Percentiles rank a stretch among this genome's conserved stretches.
Evolutionary conservation across 768 basidiomycete species (phyloP).

Genomic region (Termitomyces sp.): DNA sequence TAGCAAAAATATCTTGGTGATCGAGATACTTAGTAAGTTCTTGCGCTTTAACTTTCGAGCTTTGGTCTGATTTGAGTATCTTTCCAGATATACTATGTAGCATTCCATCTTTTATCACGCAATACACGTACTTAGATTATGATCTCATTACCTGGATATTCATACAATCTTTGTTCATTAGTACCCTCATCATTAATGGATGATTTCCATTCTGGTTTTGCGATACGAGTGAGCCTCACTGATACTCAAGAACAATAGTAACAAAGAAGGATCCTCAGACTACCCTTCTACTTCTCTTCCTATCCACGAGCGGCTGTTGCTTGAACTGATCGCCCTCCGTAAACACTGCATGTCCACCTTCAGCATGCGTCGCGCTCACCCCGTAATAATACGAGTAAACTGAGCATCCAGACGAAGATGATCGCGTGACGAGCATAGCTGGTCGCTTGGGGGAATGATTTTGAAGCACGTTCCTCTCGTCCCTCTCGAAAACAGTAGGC

Average conservation of each 20-base stretch:
- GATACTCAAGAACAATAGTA: not conserved
- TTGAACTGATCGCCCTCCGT: not conserved
- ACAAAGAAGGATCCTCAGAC: not conserved
- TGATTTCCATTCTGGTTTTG: not conserved
- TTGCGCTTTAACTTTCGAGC: not conserved
- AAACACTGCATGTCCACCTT: not conserved
- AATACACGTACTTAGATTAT: not conserved
- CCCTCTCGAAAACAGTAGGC: slow-evolving; percentile 5
- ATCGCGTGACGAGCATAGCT: slow-evolving; percentile 2
- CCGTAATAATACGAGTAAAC: slow-evolving; percentile 12
- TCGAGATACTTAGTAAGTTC: not conserved
- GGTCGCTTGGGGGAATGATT: not conserved
- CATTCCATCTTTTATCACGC: not conserved
- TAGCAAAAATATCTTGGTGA: not conserved
- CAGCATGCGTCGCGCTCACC: not conserved
- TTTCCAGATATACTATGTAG: not conserved
- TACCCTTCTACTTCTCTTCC: not conserved
- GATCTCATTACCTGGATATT: not conserved
- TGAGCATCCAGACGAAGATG: slow-evolving; percentile 13
- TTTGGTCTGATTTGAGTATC: not conserved
- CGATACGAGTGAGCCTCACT: too few relatives aligned
- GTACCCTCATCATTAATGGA: not conserved
- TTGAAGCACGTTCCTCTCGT: not conserved
- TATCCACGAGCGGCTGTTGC: not conserved
- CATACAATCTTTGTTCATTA: not conserved